Conservation (phyloP, 1,284 basidiomycete species). For the Taiwanofungus camphoratus region DNA sequence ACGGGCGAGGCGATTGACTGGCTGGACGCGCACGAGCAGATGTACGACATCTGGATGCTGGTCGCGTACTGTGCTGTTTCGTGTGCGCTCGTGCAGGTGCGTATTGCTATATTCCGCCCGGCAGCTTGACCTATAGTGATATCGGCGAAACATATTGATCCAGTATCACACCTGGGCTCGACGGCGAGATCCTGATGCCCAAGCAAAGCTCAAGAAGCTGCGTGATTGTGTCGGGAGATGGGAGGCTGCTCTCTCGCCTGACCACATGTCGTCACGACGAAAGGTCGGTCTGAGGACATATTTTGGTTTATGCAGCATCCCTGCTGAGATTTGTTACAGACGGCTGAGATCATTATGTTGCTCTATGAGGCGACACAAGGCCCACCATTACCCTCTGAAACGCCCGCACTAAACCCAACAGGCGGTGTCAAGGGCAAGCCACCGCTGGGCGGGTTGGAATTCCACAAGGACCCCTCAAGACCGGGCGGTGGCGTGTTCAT, state of each 20-base stretch:
- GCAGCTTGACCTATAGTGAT: constrained; percentile 11
- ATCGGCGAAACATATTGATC: neutral
- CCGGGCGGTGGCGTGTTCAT: constrained; percentile 85
- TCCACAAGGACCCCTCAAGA: constrained; percentile 66
- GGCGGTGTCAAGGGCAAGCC: constrained; percentile 60
- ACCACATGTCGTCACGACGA: constrained; percentile 87
- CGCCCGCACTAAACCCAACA: constrained; percentile 66
- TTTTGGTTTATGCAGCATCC: constrained; percentile 15
- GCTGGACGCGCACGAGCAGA: constrained; percentile 75
- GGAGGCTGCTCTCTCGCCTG: constrained; percentile 74
- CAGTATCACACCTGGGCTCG: constrained; percentile 93
- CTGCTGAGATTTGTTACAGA: constrained; percentile 45
- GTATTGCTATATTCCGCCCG: constrained; percentile 17
- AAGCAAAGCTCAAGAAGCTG: constrained; percentile 70
- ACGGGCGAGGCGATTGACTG: constrained; percentile 85
- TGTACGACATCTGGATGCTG: constrained; percentile 84
- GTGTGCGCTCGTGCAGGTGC: constrained; percentile 85
- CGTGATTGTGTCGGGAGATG: constrained; percentile 80
- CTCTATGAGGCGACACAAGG: constrained; percentile 89
- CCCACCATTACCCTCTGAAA: constrained; percentile 50
- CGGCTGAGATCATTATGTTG: constrained; percentile 86
- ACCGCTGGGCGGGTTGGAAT: constrained; percentile 53
- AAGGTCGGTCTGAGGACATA: constrained; percentile 51
- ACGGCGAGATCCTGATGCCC: constrained; percentile 69
- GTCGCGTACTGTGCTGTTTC: constrained; percentile 87